Evolutionary conservation across 2,329 filamentous ascomycete genomes (phyloP).

Genomic region (Fusarium piperis): DNA sequence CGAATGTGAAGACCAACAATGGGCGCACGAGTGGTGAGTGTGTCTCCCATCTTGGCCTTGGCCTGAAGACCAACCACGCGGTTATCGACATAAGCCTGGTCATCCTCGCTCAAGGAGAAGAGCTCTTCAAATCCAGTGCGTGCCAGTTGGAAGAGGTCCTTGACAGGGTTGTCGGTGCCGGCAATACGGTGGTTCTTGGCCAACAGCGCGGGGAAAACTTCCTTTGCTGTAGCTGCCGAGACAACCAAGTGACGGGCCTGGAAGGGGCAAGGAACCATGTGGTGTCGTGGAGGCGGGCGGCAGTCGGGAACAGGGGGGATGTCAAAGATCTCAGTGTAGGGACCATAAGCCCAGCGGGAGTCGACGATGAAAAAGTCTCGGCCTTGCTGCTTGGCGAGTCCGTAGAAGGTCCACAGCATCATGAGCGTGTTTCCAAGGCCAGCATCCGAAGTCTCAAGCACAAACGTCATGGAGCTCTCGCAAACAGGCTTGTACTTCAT

Average conservation of each 20-base stretch:
- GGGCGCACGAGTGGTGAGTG: constrained; percentile 47
- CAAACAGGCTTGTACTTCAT: constrained; percentile 67
- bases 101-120: constrained; percentile 74
- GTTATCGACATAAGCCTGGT: constrained; percentile 70
- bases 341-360: constrained; percentile 82
- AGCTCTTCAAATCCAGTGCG: constrained; percentile 77
- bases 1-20: constrained; percentile 80
- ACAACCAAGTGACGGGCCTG: constrained; percentile 79
- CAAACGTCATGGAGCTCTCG: constrained; percentile 77
- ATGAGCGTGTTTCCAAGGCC: constrained; percentile 82
- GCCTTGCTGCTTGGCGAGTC: constrained; percentile 77
- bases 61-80: constrained; percentile 66
- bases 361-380: constrained; percentile 88
- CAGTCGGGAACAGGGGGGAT: constrained; percentile 73
- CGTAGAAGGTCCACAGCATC: constrained; percentile 85
- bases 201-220: constrained; percentile 69
- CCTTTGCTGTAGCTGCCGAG: constrained; percentile 72
- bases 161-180: constrained; percentile 42
- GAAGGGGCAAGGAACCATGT: constrained; percentile 83
- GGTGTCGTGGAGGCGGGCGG: constrained; percentile 74
- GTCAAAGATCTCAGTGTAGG: constrained; percentile 77
- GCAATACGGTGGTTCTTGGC: constrained; percentile 44
- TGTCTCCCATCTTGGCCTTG: constrained; percentile 54
- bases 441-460: constrained; percentile 77
- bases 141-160: constrained; percentile 73